Evolutionary conservation across 176 grass and related monocot genomes (phyloP), one percentile per base, ranked within the genome.

Genomic region (Tillandsia fasciculata): DNA sequence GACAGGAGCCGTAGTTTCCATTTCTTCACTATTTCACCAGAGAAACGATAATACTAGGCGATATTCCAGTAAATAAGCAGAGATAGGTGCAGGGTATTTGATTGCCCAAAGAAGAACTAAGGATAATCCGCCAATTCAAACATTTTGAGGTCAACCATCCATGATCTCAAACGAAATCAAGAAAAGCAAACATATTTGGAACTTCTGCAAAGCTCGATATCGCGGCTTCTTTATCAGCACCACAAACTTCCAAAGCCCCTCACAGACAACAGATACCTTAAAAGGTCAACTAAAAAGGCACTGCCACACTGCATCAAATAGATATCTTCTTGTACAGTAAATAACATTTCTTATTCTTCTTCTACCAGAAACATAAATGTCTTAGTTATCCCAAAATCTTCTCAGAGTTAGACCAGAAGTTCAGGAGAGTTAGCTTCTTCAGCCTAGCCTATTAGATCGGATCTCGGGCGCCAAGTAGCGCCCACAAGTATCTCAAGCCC

Each of bases 71-170:
- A 17, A 59, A 59, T 59, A 17, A 15, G 2, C 56, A 61, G 56
- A 23, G 56, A 61, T n/a, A 9, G 33, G 33, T 6, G 1, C 33
- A 42, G 4, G 33, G 33, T 42, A 42, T 42, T 42, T 42, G 33
- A 42, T 42, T 42, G 33, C 33, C 33, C 33, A 7, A 42, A 42
- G 28, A 29, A 29, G 33, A 42, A 42, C 13, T 65, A 65, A 65
- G 47, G 57, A 65, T 53, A 67, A 76, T 70, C 68, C 59, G 56
- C 52, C 67, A 71, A 70, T 42, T 82, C 28, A 49, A 75, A 75
- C 22, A 54, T 67, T 53, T 67, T 58, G 20, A 50, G 13, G 49
- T 50, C 70, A 50, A 75, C 12, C 53, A 57, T 64, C 66, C 12
- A 42, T 42, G 33, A 42, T 42, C 33, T 42, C 33, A 42, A 42